Evolutionary conservation across 2,329 filamentous ascomycete species (phyloP).

Genomic region (Dactylellina haptotyla): DNA sequence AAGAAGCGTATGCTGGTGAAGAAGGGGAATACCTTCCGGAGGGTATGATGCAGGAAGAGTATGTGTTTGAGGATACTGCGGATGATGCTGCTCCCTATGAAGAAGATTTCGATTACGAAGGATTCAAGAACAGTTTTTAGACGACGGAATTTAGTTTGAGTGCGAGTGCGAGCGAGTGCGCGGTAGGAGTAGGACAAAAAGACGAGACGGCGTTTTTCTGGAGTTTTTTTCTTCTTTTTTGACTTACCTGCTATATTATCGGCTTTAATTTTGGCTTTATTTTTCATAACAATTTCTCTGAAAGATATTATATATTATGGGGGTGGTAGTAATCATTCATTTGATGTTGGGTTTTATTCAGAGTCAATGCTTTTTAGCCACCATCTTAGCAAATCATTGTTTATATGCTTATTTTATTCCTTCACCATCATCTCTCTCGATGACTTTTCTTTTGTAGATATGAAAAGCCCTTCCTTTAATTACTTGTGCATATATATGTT

Average conservation of each 20-base stretch:
- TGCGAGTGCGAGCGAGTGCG: no score
- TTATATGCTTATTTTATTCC: neutral
- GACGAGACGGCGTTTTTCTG: constrained; percentile 1
- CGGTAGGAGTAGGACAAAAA: constrained; percentile 11
- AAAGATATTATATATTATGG: no score
- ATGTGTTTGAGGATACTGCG: constrained; percentile 33
- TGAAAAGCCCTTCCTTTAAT: neutral
- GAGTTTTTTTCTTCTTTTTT: neutral
- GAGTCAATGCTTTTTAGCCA: neutral
- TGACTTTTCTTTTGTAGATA: constrained; percentile 24
- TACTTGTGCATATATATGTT: neutral
- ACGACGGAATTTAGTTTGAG: no score
- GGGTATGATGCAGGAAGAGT: constrained; percentile 29
- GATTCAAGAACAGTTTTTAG: constrained; percentile 23
- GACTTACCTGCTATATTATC: no score
- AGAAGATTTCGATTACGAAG: constrained; percentile 46
- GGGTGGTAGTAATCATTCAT: no score
- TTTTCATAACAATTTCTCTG: neutral
- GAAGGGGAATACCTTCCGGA: constrained; percentile 24
- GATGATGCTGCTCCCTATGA: constrained; percentile 17
- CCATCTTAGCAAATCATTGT: neutral
- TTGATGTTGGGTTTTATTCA: no score
- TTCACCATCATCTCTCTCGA: neutral
- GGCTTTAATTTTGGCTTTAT: neutral
- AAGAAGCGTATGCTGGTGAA: constrained; percentile 5